These are phyloP conservation scores for Plasmodium adleri DNA, from an alignment of 169 alveolate species.

Conservation along the genomic window DNA sequence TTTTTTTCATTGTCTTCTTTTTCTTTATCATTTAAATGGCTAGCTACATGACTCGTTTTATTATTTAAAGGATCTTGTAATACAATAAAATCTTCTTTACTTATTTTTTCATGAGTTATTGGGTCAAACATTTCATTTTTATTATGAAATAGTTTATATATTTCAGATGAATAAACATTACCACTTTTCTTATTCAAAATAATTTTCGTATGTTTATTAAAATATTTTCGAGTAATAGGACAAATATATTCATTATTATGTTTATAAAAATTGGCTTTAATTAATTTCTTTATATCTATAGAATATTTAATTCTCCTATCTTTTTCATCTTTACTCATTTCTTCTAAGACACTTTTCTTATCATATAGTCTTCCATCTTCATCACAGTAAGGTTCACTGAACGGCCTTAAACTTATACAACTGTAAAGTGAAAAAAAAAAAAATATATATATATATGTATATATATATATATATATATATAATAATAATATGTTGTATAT, in stretches of 20 bases:
- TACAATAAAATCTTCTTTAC: constrained; percentile 79
- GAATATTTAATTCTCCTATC: constrained; percentile 12
- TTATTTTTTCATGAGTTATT: constrained; percentile 76
- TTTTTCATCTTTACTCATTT: constrained; percentile 29
- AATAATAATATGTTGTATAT: neutral
- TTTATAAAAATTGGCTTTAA: constrained; percentile 89
- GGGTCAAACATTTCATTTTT: constrained; percentile 74
- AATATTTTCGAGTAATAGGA: constrained; percentile 92
- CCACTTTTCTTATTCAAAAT: constrained; percentile 92
- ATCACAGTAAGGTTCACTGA: constrained; percentile 70
- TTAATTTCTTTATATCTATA: constrained; percentile 87
- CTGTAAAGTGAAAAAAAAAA: constrained; percentile 5
- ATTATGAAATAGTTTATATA: constrained; percentile 47
- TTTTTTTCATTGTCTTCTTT: constrained; percentile 31
- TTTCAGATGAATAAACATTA: constrained; percentile 90
- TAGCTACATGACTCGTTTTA: neutral
- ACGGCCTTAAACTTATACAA: constrained; percentile 70
- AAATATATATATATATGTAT: neutral
- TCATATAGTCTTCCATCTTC: constrained; percentile 74
- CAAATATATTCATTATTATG: constrained; percentile 91
- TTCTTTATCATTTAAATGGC: constrained; percentile 4
- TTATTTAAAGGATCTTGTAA: constrained; percentile 80
- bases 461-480: neutral
- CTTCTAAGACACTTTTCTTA: constrained; percentile 66
- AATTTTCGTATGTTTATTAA: constrained; percentile 91